phyloP scores from a whole-genome alignment of 805 yeast genomes.

The Candida lessepsii region DNA sequence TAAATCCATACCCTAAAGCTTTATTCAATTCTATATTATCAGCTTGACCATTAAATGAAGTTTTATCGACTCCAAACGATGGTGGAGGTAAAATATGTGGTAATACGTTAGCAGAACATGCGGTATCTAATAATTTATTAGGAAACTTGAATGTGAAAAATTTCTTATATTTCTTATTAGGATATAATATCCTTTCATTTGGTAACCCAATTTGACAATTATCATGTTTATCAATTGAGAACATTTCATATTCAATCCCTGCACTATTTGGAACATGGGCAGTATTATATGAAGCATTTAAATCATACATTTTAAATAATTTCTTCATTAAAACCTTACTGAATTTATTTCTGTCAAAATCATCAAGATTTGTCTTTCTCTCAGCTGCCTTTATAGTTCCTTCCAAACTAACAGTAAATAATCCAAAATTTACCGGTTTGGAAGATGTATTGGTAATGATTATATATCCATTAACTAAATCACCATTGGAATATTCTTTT shows the following conservation, averaged over 20 bases:
- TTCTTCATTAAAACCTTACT: conserved; percentile 43
- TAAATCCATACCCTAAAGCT: conserved; percentile 55
- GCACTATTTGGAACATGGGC: conserved; percentile 51
- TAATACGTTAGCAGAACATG: conserved; percentile 45
- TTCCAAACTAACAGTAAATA: conserved; percentile 48
- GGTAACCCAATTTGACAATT: conserved; percentile 51
- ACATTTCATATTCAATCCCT: conserved; percentile 44
- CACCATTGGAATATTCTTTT: conserved; percentile 43
- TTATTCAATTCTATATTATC: conserved; percentile 35
- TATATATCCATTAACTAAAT: conserved; percentile 45
- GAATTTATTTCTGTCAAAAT: conserved; percentile 18
- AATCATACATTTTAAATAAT: conserved; percentile 58
- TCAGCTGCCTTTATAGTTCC: conserved; percentile 42
- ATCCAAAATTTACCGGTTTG: conserved; percentile 43
- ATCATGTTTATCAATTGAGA: conserved; percentile 44
- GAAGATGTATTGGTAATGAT: conserved; percentile 47
- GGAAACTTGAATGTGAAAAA: conserved; percentile 61
- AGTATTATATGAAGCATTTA: conserved; percentile 55
- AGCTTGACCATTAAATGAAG: conserved; percentile 36
- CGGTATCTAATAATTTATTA: conserved; percentile 48
- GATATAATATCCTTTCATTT: conserved; percentile 46
- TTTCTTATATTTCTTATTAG: conserved; percentile 52
- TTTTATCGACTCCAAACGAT: conserved; percentile 39
- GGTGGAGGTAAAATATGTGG: conserved; percentile 46
- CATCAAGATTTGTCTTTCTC: conserved; percentile 16